A percentile compares a stretch with the other conserved stretches of the same genome.
phyloP scores from a whole-genome alignment of 169 alveolate genomes.

The Miamiensis avidus region DNA sequence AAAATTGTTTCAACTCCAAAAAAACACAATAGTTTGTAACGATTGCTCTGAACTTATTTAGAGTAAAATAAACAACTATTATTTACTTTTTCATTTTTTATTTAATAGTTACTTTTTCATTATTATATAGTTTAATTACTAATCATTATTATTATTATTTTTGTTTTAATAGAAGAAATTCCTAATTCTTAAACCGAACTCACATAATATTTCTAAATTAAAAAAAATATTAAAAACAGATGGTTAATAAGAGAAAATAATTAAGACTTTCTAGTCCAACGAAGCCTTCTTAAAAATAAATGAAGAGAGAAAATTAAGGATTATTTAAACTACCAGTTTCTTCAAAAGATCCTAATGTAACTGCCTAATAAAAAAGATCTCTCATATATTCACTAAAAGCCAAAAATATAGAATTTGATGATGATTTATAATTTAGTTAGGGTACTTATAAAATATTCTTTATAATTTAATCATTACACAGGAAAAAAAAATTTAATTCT shows the following conservation, averaged over 20 bases:
- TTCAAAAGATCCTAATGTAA: slow-evolving; percentile 26
- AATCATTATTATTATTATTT: no score
- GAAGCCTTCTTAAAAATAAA: slow-evolving; percentile 1
- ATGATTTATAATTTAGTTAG: slow-evolving; percentile 49
- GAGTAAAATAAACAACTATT: slow-evolving; percentile 2
- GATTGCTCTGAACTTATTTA: slow-evolving; percentile 3
- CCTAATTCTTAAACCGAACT: neutral
- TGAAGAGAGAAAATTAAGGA: slow-evolving; percentile 17
- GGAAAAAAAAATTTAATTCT: no score
- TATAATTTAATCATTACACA: no score
- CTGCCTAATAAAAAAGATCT: slow-evolving; percentile 51
- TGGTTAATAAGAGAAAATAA: neutral
- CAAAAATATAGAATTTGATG: slow-evolving; percentile 58
- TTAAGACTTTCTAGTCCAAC: neutral
- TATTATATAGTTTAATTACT: no score
- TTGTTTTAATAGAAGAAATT: neutral
- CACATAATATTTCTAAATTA: neutral
- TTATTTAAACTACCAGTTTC: slow-evolving; percentile 39
- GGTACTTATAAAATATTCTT: no score
- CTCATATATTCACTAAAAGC: slow-evolving; percentile 57
- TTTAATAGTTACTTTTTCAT: neutral
- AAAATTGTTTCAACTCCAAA: slow-evolving; percentile 14
- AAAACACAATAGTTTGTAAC: slow-evolving; percentile 10
- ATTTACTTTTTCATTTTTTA: no score
- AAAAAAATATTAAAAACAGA: neutral